Conservation (phyloP, 495 filamentous ascomycete species). For the Lindgomyces ingoldianus region DNA sequence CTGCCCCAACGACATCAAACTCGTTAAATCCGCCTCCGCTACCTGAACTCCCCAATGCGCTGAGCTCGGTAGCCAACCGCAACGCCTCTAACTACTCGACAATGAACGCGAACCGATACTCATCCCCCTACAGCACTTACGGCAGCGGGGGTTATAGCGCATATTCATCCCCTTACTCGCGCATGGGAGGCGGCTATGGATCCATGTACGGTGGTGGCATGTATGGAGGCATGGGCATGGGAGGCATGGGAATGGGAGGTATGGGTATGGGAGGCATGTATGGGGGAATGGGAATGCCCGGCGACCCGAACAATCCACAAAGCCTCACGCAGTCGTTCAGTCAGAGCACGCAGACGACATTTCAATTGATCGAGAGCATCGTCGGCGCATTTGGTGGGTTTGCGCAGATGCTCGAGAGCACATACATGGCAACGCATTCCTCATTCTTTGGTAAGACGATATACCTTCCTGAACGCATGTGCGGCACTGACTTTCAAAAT, state of each 20-base stretch:
- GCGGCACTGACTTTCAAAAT: slow-evolving; percentile 23
- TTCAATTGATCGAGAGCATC: slow-evolving; percentile 97
- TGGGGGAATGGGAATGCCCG: slow-evolving; percentile 44
- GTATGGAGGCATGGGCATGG: slow-evolving; percentile 34
- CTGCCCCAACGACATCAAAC: slow-evolving; percentile 49
- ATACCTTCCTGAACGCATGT: background rate
- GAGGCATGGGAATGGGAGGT: slow-evolving; percentile 42
- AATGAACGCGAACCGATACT: slow-evolving; percentile 69
- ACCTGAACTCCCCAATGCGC: slow-evolving; percentile 73
- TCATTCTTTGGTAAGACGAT: slow-evolving; percentile 87
- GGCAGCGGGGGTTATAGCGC: slow-evolving; percentile 52
- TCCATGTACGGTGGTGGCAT: slow-evolving; percentile 41
- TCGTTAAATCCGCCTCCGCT: slow-evolving; percentile 65
- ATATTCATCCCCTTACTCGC: slow-evolving; percentile 67
- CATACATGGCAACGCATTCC: slow-evolving; percentile 99
- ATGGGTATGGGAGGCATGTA: slow-evolving; percentile 48
- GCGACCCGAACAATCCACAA: slow-evolving; percentile 86
- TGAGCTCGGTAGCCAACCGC: slow-evolving; percentile 75
- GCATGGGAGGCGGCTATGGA: slow-evolving; percentile 53
- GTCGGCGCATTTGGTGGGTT: slow-evolving; percentile 98
- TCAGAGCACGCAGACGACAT: slow-evolving; percentile 93
- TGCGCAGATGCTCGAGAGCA: slow-evolving; percentile 99
- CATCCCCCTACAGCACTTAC: slow-evolving; percentile 47
- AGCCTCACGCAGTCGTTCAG: slow-evolving; percentile 88
- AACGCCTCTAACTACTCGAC: slow-evolving; percentile 78